Evolutionary conservation across 2,329 filamentous ascomycete species (phyloP), one percentile per base, ranked within the genome.

Genomic region (Calonectria hawksworthii): DNA sequence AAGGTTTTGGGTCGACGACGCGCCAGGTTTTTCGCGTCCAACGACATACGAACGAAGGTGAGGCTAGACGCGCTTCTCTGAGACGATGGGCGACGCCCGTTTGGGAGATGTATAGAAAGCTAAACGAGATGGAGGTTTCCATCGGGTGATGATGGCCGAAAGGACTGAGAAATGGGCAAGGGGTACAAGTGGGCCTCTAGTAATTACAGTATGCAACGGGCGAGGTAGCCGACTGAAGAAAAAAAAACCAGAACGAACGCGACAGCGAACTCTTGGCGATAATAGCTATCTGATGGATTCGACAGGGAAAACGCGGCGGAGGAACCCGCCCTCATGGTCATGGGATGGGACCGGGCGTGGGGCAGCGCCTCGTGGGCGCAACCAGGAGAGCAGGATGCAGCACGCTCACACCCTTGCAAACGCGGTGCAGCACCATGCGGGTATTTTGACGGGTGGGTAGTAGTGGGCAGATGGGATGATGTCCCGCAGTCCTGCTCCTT

Each of bases 1-100:
- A 72, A 74, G 67, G 74, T 67, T 64, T 70, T 66, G 47, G 70
- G 70, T 68, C 54, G 41, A 72, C 59, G 68, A 75, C 52, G 69
- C 70, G 61, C 66, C 65, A 66, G 61, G 68, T 50, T 72, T 56
- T 38, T 68, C 64, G 28, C 59, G 64, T 69, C 64, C 68, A 72
- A 74, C 63, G 68, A 68, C 68, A 70, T 66, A 59, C 56, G 50
- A 66, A 64, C 44, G 8, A 32, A 50, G 21, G 34, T 28, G 44
- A 72, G 64, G 65, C 44, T 44, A 63, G 64, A 56, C 64, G 36
- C 28, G 52, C 32, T 26, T 50, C 18, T 38, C 64, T 32, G 32
- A 64, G 65, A 63, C 36, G 34, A 63, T 14, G 56, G 14, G 56
- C 32, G 34, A 63, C 38, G 36, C 34, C 23, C 23, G 14, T 18